Evolutionary conservation across 1,139 yeast genomes (phyloP), one percentile per base, ranked within the genome.

Genomic region (Candida frijolesensis): DNA sequence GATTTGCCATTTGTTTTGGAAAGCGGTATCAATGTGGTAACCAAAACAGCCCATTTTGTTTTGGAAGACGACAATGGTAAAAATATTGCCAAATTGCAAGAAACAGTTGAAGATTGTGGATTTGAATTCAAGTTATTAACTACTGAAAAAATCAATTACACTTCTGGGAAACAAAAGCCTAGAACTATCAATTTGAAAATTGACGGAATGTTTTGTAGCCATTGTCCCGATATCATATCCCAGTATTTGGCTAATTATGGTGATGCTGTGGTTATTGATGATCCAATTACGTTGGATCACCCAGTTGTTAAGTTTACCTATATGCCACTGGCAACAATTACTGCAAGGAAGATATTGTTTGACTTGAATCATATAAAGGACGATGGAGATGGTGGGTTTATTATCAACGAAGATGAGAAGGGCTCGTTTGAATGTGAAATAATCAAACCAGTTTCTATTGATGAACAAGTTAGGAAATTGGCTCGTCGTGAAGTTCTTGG

Each of bases 151-250:
- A 70, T 79, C 48, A 78, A 74, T 58, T 80, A 76, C 57, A 73
- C 79, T 2, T 71, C 78, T 32, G 70, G 74, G 2, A 76, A 75
- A 52, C 71, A 71, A 46, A 72, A 66, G 47, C 71, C 84, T 5
- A 74, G 94, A 57, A 73, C 84, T 0, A 79, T 86, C 45, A 80
- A 80, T 55, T 67, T 86, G 49, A 73, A 72, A 40, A 74, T 87
- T n/a, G 74, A 73, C 4, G 92, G 92, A 1, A 86, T 87, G 89
- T 83, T 68, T 61, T 87, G 94, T 67, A 78, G 72, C 16, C 82
- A 84, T 60, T 87, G 94, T 60, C 94, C 94, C 1, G 79, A 76
- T 30, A 62, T 76, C 2, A 74, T 87, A 39, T 77, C 77, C 58
- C 67, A 72, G 1, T 79, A 79, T 44, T 68, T 87, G 47, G 60